Percentiles rank a stretch among this genome's conserved stretches.
Conservation (phyloP, 371 early-diverging fungal genomes). For the Mucor plumbeus region DNA sequence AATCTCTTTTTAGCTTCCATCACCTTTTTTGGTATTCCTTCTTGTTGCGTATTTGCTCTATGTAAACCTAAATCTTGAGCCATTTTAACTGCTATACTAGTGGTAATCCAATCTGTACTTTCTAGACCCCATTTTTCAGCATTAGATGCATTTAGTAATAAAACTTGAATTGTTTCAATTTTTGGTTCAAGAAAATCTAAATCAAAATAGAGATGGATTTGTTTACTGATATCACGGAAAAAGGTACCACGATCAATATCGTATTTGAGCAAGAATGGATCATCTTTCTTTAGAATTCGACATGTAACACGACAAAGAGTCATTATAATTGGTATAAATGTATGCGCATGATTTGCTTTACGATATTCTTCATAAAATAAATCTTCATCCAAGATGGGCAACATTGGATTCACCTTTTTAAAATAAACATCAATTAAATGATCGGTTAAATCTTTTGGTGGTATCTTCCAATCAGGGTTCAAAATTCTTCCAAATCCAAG, state of each 20-base stretch:
- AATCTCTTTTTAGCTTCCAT: constrained; percentile 37
- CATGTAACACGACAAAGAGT: constrained; percentile 30
- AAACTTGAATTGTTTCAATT: constrained; percentile 37
- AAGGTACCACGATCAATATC: constrained; percentile 19
- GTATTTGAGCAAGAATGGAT: constrained; percentile 30
- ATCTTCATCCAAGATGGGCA: constrained; percentile 48
- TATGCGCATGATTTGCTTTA: constrained; percentile 4
- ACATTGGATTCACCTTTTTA: constrained; percentile 28
- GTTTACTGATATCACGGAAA: constrained; percentile 19
- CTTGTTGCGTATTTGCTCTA: constrained; percentile 36
- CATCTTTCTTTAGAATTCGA: constrained; percentile 31
- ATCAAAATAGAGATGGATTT: constrained; percentile 21
- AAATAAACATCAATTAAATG: constrained; percentile 40
- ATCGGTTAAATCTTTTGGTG: constrained; percentile 36
- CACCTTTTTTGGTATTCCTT: constrained; percentile 23
- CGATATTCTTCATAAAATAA: constrained; percentile 36
- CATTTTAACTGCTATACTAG: constrained; percentile 53
- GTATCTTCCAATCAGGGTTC: constrained; percentile 39
- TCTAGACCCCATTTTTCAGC: constrained; percentile 39
- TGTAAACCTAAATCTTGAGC: constrained; percentile 52
- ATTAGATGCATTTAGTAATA: constrained; percentile 31
- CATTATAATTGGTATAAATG: constrained; percentile 22
- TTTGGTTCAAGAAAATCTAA: constrained; percentile 40
- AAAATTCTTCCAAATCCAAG: constrained; percentile 13
- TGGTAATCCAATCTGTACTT: constrained; percentile 40